A percentile compares a stretch with the other conserved stretches of the same genome.
phyloP scores from a whole-genome alignment of 2,329 filamentous ascomycete genomes.

The Coniella lustricola region DNA sequence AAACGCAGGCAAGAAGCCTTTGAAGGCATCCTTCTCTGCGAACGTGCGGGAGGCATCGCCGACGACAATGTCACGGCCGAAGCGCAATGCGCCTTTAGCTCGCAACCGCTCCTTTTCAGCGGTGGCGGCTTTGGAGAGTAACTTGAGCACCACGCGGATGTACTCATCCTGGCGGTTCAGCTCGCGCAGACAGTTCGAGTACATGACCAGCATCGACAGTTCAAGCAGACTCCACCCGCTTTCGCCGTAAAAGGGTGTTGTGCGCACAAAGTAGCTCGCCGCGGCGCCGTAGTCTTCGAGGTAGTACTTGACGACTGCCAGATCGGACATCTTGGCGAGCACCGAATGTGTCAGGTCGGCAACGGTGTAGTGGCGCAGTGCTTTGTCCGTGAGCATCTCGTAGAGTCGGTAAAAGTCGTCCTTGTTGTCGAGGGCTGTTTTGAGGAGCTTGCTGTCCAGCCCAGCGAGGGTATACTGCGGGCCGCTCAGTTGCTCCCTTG shows the following conservation, averaged over 20 bases:
- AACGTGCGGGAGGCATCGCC: background rate
- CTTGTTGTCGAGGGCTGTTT: constrained; percentile 52
- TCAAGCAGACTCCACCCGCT: constrained; percentile 75
- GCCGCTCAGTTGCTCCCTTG: constrained; percentile 9
- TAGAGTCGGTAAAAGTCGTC: constrained; percentile 61
- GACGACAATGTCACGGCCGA: no score
- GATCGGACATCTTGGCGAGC: constrained; percentile 71
- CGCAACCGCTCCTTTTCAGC: constrained; percentile 44
- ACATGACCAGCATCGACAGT: constrained; percentile 77
- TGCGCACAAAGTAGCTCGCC: constrained; percentile 67
- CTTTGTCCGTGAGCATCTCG: constrained; percentile 74
- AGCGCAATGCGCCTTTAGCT: constrained; percentile 29
- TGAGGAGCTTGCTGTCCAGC: constrained; percentile 50
- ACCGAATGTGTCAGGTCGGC: constrained; percentile 73
- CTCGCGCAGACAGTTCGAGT: constrained; percentile 72
- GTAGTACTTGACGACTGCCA: constrained; percentile 77
- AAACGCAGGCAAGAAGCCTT: constrained; percentile 41
- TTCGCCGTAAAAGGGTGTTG: constrained; percentile 72
- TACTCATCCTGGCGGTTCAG: constrained; percentile 73
- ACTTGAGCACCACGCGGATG: constrained; percentile 64
- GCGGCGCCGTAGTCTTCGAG: constrained; percentile 67
- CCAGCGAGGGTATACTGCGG: constrained; percentile 31
- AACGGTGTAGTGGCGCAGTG: constrained; percentile 74
- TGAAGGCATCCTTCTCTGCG: constrained; percentile 33
- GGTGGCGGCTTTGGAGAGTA: constrained; percentile 61